Evolutionary conservation across 257 asterid species (phyloP), one percentile per base, ranked within the genome.

Genomic region (Fraxinus anomala): DNA sequence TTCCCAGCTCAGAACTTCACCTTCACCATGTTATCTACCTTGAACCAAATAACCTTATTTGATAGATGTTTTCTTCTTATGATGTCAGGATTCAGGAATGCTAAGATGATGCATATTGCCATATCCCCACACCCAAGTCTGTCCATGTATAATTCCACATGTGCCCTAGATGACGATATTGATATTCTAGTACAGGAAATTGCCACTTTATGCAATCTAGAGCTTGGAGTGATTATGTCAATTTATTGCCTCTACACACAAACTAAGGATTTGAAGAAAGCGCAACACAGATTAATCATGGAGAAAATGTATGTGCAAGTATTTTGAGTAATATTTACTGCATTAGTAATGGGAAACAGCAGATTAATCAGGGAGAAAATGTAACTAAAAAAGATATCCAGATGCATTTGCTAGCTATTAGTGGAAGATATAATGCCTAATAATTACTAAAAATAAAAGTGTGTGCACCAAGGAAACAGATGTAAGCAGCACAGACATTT

Each of bases 361-460:
- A 23, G n/a, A 24, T 24, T 21, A 61, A 61, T 23, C 69, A 10
- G 34, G 28, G 16, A 54, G 24, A 23, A 61, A 63, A 23, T 63
- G 69, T 11, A 63, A 10, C 36, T 28, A 24, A 34, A 66, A 26
- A 30, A 73, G 11, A 26, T 7, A 39, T 63, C 69, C 26, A 9
- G 30, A 7, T 63, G 69, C 36, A 24, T 63, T 63, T 63, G 11
- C 69, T 0, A 16, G 21, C 69, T 24, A 12, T 0, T 24, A 23
- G 47, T 42, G 63, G 70, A 63, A 66, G 68, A 73, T 36, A 44
- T 23, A 63, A 49, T 23, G 78, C 74, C 21, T 19, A 28, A 74
- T 17, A 79, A 79, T 36, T 40, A 33, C 74, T 71, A 3, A 30
- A 39, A 33, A 67, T 70, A 24, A 26, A 17, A 11, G 31, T 14